Conservation (phyloP, 495 filamentous ascomycete species). For the Mytilinidion resinicola region DNA sequence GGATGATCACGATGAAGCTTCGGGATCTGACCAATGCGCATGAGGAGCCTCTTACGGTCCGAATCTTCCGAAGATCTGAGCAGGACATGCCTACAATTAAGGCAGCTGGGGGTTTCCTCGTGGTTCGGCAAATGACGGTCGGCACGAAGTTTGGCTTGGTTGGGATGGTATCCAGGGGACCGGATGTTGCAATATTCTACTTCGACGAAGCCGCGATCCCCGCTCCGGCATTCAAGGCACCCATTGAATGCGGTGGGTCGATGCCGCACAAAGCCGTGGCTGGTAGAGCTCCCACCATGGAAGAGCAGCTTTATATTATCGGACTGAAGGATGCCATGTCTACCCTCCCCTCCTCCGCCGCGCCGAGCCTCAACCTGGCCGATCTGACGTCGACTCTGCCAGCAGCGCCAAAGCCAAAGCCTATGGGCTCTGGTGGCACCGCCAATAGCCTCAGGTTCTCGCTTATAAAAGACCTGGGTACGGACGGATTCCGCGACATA, state of each 20-base stretch:
- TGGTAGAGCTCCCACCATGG: not conserved
- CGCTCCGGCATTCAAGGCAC: conserved; percentile 11
- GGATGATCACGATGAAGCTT: too few species aligned
- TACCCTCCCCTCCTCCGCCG: not conserved
- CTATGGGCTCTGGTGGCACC: not conserved
- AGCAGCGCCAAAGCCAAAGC: not conserved
- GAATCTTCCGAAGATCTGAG: conserved; percentile 19
- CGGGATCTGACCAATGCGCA: too few species aligned
- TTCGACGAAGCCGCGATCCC: conserved; percentile 22
- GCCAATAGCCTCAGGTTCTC: conserved; percentile 48
- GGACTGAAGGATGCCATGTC: conserved; percentile 14
- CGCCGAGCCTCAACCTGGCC: not conserved
- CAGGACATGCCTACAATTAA: conserved; percentile 21
- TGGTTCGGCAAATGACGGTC: conserved; percentile 29
- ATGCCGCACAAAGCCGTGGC: not conserved
- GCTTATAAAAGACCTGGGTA: conserved; percentile 58
- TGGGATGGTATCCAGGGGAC: not conserved
- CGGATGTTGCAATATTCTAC: conserved; percentile 1
- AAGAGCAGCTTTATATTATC: conserved; percentile 30
- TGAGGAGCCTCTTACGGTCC: not conserved
- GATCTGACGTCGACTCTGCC: not conserved
- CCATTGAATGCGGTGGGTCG: conserved; percentile 8
- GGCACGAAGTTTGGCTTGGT: not conserved
- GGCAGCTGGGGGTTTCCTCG: conserved; percentile 29
- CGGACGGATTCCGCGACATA: conserved; percentile 57